phyloP scores from a whole-genome alignment of 768 basidiomycete species.

The Phanerodontia chrysosporium region DNA sequence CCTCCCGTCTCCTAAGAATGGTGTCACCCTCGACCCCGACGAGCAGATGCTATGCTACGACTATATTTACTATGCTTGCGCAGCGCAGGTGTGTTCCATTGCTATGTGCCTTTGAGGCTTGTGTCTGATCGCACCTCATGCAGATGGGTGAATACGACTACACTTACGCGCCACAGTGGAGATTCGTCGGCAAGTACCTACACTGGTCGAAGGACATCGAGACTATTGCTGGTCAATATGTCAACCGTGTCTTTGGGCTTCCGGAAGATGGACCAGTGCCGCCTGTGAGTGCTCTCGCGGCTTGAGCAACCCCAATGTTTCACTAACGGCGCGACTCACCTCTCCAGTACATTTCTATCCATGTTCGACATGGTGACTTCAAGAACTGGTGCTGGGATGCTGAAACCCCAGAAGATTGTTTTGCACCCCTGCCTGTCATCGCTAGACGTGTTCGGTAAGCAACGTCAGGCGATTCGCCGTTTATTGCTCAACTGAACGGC shows the following conservation, averaged over 20 bases:
- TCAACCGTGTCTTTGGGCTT: slow-evolving; percentile 26
- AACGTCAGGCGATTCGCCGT: neutral
- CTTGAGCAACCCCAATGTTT: slow-evolving; percentile 16
- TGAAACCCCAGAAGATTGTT: slow-evolving; percentile 30
- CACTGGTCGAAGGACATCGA: slow-evolving; percentile 31
- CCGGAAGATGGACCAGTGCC: slow-evolving; percentile 25
- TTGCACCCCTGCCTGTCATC: slow-evolving; percentile 33
- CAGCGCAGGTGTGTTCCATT: slow-evolving; percentile 20
- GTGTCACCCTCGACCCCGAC: slow-evolving; percentile 28
- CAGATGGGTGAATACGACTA: slow-evolving; percentile 28
- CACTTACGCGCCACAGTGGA: slow-evolving; percentile 33
- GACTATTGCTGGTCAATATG: slow-evolving; percentile 25
- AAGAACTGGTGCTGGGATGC: slow-evolving; percentile 29
- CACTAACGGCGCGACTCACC: neutral
- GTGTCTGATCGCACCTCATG: neutral
- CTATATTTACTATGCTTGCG: slow-evolving; percentile 36
- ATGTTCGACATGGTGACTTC: slow-evolving; percentile 35
- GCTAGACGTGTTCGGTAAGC: slow-evolving; percentile 26
- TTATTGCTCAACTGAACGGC: neutral
- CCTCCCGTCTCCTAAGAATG: slow-evolving; percentile 24
- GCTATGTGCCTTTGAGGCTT: neutral
- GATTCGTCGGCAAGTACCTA: slow-evolving; percentile 29
- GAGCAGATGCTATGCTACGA: slow-evolving; percentile 39
- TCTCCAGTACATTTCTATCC: slow-evolving; percentile 31
- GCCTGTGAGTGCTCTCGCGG: slow-evolving; percentile 23